Percentiles rank a stretch among this genome's conserved stretches.
These are phyloP conservation scores for Sistotremastrum suecicum DNA, from an alignment of 768 basidiomycete species.

Conservation along the genomic window DNA sequence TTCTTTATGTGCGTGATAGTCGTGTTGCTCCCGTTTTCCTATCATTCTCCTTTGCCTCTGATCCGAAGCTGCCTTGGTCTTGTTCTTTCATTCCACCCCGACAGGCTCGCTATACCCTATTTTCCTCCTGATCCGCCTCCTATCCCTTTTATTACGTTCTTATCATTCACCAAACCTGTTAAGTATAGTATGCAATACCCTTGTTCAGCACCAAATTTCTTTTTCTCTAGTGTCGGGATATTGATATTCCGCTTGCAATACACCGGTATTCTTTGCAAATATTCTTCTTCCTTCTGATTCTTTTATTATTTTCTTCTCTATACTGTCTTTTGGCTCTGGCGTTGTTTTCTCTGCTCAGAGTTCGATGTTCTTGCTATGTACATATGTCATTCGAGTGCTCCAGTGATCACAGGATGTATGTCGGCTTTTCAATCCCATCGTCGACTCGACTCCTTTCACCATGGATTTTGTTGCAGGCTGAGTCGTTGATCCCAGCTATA, in stretches of 20 bases:
- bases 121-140: neutral
- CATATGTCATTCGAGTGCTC: too few species aligned
- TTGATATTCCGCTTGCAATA: neutral
- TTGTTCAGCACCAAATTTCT: neutral
- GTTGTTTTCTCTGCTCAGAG: too few species aligned
- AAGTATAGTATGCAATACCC: neutral
- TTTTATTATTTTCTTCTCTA: neutral
- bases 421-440: too few species aligned
- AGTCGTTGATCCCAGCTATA: too few species aligned
- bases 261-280: neutral
- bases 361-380: too few species aligned
- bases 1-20: too few species aligned
- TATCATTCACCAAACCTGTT: neutral
- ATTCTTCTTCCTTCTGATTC: neutral
- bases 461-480: too few species aligned
- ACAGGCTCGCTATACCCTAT: neutral
- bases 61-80: neutral
- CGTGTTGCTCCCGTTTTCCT: too few species aligned
- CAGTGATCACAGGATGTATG: too few species aligned
- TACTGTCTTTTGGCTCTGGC: too few species aligned
- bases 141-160: neutral
- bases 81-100: neutral
- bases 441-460: too few species aligned
- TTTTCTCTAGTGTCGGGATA: neutral
- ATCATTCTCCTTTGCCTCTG: too few species aligned